phyloP scores from a whole-genome alignment of 495 filamentous ascomycete genomes.

The Xylaria curta region DNA sequence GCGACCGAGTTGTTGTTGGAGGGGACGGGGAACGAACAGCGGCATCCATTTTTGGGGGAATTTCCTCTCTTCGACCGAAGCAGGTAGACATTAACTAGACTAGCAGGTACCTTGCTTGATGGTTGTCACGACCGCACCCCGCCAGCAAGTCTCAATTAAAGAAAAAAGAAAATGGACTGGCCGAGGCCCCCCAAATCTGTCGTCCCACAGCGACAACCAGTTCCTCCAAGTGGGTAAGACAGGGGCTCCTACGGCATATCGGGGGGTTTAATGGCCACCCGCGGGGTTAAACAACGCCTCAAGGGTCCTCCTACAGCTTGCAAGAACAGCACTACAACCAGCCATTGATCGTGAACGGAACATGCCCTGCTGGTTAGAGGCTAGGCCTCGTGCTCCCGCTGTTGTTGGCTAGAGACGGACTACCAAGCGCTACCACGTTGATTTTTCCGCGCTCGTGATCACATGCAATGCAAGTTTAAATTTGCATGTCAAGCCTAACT shows the following conservation, averaged over 20 bases:
- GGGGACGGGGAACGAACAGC: slow-evolving; percentile 1
- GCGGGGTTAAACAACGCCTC: slow-evolving; percentile 10
- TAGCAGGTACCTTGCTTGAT: neutral
- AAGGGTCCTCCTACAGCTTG: slow-evolving; percentile 15
- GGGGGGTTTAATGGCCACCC: neutral
- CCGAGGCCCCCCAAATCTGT: neutral
- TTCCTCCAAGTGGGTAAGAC: slow-evolving; percentile 9
- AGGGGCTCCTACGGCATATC: neutral
- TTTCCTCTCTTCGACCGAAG: neutral
- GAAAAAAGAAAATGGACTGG: slow-evolving; percentile 7
- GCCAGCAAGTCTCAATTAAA: neutral
- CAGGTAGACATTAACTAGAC: too few species aligned
- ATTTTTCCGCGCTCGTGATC: slow-evolving; percentile 6
- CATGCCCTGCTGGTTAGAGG: neutral
- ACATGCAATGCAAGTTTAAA: slow-evolving; percentile 10
- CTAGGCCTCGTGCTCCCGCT: neutral
- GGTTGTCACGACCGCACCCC: slow-evolving; percentile 6
- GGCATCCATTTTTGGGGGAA: slow-evolving; percentile 1
- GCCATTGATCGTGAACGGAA: neutral
- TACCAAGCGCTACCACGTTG: neutral
- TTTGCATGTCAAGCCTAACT: neutral
- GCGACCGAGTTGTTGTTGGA: neutral
- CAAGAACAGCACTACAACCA: neutral
- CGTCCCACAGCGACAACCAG: slow-evolving; percentile 1
- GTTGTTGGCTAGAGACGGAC: neutral